Conservation (phyloP, 1,284 basidiomycete genomes). For the Papiliotrema terrestris region DNA sequence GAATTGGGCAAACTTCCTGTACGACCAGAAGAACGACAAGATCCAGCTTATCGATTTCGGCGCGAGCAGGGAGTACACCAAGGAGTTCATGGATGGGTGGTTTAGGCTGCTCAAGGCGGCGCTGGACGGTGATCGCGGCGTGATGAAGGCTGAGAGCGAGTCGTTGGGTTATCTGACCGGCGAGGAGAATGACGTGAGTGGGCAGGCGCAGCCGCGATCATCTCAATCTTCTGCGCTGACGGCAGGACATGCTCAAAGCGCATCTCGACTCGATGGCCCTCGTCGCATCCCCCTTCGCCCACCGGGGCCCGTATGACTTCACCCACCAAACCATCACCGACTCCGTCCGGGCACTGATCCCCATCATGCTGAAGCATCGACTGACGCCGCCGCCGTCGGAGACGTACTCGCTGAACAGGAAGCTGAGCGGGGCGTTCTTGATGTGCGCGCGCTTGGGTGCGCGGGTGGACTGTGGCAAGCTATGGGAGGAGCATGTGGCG, state of each 20-base stretch:
- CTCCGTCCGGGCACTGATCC: constrained; percentile 62
- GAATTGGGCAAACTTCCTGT: constrained; percentile 97
- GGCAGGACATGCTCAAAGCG: constrained; percentile 78
- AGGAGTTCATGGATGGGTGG: constrained; percentile 87
- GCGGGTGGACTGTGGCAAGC: constrained; percentile 64
- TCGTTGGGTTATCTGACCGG: constrained; percentile 88
- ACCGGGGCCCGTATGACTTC: constrained; percentile 41
- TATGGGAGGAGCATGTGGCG: constrained; percentile 65
- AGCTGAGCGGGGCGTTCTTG: constrained; percentile 89
- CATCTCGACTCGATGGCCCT: constrained; percentile 81
- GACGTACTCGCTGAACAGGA: constrained; percentile 93
- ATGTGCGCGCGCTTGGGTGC: constrained; percentile 80
- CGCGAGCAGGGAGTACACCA: constrained; percentile 81
- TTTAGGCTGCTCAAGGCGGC: constrained; percentile 75
- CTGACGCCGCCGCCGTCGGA: constrained; percentile 89
- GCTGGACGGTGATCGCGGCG: constrained; percentile 63
- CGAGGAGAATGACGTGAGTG: constrained; percentile 69
- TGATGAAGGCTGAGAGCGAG: constrained; percentile 70
- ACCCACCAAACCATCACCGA: constrained; percentile 48
- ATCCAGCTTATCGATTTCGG: constrained; percentile 95
- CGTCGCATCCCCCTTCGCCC: constrained; percentile 41
- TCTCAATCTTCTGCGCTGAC: not conserved
- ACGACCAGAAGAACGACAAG: constrained; percentile 58
- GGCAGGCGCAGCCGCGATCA: too few relatives aligned
- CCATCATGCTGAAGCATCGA: constrained; percentile 83